These are phyloP conservation scores for Pseudopediastrum boryanum DNA, from an alignment of 139 green algal species.

Conservation along the genomic window DNA sequence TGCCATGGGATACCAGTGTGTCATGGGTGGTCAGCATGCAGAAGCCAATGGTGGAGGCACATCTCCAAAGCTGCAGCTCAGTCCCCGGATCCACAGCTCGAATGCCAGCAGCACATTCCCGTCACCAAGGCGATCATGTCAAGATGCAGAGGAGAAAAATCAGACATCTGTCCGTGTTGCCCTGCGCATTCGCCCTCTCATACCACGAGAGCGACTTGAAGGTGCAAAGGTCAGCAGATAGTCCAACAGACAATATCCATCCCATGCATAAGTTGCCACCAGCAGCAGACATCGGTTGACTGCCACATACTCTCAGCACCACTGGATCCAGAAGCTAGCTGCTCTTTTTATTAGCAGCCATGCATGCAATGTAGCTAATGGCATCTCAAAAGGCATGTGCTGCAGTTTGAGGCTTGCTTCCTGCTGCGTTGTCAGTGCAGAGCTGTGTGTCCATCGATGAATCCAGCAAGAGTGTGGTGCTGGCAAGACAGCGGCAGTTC, in stretches of 20 bases:
- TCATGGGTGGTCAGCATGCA: no score
- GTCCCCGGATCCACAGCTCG: no score
- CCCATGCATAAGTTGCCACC: background rate
- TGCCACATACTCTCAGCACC: background rate
- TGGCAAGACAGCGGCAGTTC: constrained; percentile 16
- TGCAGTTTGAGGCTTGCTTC: no score
- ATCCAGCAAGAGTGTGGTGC: background rate
- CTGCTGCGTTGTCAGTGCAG: constrained; percentile 9
- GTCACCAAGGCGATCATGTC: no score
- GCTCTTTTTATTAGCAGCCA: background rate
- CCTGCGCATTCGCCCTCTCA: constrained; percentile 3
- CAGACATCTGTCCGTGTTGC: constrained; percentile 1
- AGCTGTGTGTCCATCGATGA: constrained; percentile 7
- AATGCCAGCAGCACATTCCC: no score
- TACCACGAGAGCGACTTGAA: constrained; percentile 22
- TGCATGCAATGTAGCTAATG: background rate
- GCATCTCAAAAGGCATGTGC: no score
- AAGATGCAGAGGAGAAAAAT: no score
- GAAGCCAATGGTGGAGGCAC: no score
- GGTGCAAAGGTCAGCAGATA: constrained; percentile 10
- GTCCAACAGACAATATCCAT: no score
- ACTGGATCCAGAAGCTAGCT: background rate
- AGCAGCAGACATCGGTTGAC: background rate
- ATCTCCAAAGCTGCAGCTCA: no score
- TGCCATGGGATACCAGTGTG: no score